Evolutionary conservation across 2,329 filamentous ascomycete species (phyloP).

Genomic region (Penicillium griseofulvum): DNA sequence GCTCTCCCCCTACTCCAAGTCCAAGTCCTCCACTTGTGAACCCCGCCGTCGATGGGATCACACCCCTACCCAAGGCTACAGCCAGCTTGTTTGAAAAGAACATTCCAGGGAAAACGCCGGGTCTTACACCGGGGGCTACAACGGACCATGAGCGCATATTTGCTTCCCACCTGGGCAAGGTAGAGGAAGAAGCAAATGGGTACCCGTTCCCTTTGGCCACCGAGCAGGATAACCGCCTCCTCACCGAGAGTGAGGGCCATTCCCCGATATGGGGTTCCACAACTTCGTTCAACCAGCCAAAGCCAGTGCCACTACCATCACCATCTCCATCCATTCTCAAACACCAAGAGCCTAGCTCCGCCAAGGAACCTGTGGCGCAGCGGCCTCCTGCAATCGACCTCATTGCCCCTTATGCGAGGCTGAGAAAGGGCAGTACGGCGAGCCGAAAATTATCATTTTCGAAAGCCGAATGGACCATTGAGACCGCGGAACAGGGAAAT

Average conservation of each 20-base stretch:
- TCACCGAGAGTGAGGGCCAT: constrained; percentile 71
- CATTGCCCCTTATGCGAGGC: constrained; percentile 9
- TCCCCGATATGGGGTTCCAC: constrained; percentile 71
- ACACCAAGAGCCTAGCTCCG: constrained; percentile 50
- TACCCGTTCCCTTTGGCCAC: constrained; percentile 31
- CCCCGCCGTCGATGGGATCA: constrained; percentile 27
- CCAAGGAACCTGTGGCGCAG: constrained; percentile 21
- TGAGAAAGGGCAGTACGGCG: constrained; percentile 36
- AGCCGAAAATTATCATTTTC: constrained; percentile 68
- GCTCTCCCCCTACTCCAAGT: constrained; percentile 45
- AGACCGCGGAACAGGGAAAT: constrained; percentile 85
- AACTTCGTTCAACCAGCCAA: constrained; percentile 70
- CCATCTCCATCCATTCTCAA: constrained; percentile 75
- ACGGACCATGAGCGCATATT: constrained; percentile 46
- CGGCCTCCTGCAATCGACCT: constrained; percentile 15
- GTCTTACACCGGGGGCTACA: constrained; percentile 42
- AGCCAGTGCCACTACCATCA: constrained; percentile 68
- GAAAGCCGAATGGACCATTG: constrained; percentile 76
- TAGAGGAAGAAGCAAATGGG: constrained; percentile 24
- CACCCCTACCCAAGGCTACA: constrained; percentile 21
- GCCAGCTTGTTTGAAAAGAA: constrained; percentile 38
- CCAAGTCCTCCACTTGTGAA: constrained; percentile 25
- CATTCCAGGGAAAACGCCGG: constrained; percentile 20
- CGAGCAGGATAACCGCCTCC: constrained; percentile 46
- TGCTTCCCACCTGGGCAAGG: constrained; percentile 23